Conservation (phyloP, 2,329 filamentous ascomycete genomes). For the Bretziella fagacearum region DNA sequence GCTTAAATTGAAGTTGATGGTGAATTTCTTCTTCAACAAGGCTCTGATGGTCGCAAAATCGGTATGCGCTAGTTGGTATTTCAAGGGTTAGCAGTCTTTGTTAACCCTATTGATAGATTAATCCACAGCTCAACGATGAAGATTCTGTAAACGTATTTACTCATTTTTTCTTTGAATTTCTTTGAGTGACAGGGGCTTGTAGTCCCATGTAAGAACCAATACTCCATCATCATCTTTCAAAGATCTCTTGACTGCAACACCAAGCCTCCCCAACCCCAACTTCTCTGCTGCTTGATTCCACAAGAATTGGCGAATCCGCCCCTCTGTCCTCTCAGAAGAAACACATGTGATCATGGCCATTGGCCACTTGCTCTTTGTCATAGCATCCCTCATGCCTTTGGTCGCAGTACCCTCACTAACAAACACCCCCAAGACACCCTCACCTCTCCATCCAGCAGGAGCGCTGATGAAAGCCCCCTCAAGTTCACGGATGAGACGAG, state of each 20-base stretch:
- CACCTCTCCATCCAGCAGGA: slow-evolving; percentile 52
- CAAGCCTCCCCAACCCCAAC: slow-evolving; percentile 43
- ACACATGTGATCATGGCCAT: slow-evolving; percentile 52
- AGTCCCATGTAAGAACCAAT: slow-evolving; percentile 36
- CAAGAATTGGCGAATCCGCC: slow-evolving; percentile 47
- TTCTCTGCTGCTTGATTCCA: slow-evolving; percentile 53
- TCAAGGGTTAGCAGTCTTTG: background rate
- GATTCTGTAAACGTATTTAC: background rate
- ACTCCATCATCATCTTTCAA: slow-evolving; percentile 22
- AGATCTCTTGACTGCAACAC: slow-evolving; percentile 31
- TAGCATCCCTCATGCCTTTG: slow-evolving; percentile 56
- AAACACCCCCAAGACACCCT: slow-evolving; percentile 51
- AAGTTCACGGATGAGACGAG: slow-evolving; percentile 52
- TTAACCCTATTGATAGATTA: background rate
- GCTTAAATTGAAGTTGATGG: background rate
- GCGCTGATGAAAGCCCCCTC: slow-evolving; percentile 63
- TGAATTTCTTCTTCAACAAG: background rate
- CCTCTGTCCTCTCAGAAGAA: slow-evolving; percentile 27
- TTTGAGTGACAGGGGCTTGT: slow-evolving; percentile 17
- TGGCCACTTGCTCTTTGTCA: slow-evolving; percentile 50
- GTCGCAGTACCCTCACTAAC: slow-evolving; percentile 55
- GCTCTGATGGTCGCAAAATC: slow-evolving; percentile 3
- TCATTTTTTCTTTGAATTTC: background rate
- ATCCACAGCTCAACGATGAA: background rate
- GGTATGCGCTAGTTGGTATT: background rate